phyloP scores from a whole-genome alignment of 129 eudicot species.

The Tagetes erecta region DNA sequence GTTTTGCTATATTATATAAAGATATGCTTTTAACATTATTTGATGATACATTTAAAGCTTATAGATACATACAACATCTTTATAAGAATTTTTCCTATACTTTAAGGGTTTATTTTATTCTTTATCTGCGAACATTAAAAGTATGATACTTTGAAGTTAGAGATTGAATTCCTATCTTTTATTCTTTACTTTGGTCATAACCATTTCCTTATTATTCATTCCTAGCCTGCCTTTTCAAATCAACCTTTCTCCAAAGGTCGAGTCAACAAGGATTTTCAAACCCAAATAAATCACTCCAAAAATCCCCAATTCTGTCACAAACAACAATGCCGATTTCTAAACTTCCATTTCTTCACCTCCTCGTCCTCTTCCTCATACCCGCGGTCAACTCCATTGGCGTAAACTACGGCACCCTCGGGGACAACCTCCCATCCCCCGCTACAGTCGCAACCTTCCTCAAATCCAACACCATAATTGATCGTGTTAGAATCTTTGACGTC shows the following conservation, averaged over 20 bases:
- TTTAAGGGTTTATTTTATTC: too few species aligned
- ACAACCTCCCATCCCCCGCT: constrained; percentile 52
- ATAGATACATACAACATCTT: too few species aligned
- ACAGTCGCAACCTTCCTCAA: constrained; percentile 32
- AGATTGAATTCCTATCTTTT: neutral
- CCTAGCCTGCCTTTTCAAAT: neutral
- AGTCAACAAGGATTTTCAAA: neutral
- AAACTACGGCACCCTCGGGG: constrained; percentile 40
- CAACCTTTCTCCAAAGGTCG: neutral
- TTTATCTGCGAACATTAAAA: neutral
- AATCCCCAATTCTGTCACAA: neutral
- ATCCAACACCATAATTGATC: constrained; percentile 43
- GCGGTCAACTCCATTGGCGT: constrained; percentile 36
- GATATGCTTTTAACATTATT: too few species aligned
- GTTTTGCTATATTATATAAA: too few species aligned
- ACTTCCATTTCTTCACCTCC: constrained; percentile 19
- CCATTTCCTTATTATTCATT: constrained; percentile 29
- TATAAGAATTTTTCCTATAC: too few species aligned
- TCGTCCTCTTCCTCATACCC: constrained; percentile 26
- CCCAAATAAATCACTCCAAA: constrained; percentile 16
- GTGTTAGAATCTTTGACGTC: constrained; percentile 60
- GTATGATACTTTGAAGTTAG: neutral
- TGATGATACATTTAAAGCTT: too few species aligned
- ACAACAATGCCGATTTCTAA: constrained; percentile 25
- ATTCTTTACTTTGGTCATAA: constrained; percentile 30